Evolutionary conservation across 1,284 basidiomycete genomes (phyloP).

Genomic region (Leccinum pachyderme): DNA sequence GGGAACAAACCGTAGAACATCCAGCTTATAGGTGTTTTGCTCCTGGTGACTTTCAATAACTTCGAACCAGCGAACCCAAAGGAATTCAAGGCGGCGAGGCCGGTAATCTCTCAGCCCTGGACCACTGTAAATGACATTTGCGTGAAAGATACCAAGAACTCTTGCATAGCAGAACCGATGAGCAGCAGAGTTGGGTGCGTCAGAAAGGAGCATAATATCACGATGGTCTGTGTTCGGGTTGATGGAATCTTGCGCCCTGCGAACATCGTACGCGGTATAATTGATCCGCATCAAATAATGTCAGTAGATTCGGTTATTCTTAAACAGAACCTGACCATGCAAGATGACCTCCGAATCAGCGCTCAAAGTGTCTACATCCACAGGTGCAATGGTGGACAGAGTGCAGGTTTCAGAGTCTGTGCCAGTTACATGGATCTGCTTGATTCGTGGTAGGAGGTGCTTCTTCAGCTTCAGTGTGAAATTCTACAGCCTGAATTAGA

Average conservation of each 20-base stretch:
- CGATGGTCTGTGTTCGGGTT: not conserved
- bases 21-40: too few species aligned
- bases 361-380: not conserved
- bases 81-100: too few species aligned
- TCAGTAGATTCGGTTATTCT: not conserved
- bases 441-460: not conserved
- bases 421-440: not conserved
- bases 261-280: not conserved
- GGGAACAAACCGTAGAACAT: too few species aligned
- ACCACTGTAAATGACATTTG: too few species aligned
- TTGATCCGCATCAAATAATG: not conserved
- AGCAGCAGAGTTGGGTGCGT: not conserved
- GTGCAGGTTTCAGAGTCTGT: not conserved
- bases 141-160: not conserved
- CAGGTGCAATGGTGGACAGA: not conserved
- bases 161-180: not conserved
- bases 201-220: not conserved
- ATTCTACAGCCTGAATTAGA: not conserved
- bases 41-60: too few species aligned
- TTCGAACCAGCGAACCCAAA: too few species aligned
- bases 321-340: not conserved
- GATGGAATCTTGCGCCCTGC: not conserved
- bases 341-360: not conserved
- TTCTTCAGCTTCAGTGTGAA: not conserved
- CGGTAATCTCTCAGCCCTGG: too few species aligned